Evolutionary conservation across 352 stramenopile species (phyloP), one percentile per base, ranked within the genome.

Genomic region (Phytophthora uliginosa): DNA sequence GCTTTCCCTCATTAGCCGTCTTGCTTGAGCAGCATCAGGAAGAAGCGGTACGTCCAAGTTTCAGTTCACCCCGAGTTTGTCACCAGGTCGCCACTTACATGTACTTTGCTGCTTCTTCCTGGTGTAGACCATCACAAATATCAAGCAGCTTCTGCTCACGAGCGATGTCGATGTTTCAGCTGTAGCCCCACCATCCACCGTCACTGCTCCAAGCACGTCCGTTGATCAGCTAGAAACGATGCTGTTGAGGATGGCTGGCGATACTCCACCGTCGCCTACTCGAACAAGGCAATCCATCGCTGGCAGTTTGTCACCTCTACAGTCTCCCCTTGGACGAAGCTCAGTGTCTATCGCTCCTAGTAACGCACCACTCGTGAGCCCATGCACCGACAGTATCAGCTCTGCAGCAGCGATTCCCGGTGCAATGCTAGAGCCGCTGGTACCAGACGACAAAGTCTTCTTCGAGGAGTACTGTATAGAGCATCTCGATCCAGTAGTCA

Each of bases 401-500:
- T 20, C 8, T 20, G 20, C 33, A 57, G n/a, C 17, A 22, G 28
- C 36, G 17, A 10, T 12, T 34, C 24, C 42, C 10, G 40, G 13
- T 7, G 42, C 57, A 13, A 52, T 62, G 24, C 56, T 80, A 2
- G 58, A 75, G 20, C 76, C 76, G 13, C 48, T 64, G 0, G 42
- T 66, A 4, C 55, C 31, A 5, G 71, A 77, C 13, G 24, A 47
- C 15, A 47, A 55, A 1, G 52, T 53, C 18, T 73, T 73, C 45
- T 84, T 82, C 57, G 55, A 42, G 42, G 58, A 74, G 22, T 85
- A 72, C 45, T 73, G 56, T 17, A 51, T 54, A 17, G 56, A 75
- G 4, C 50, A 77, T 38, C 66, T 84, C 8, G 68, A 73, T 28
- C 24, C 56, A 36, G 0, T 58, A 24, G 28, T 50, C 34, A 60